Evolutionary conservation across 176 grass and related monocot species (phyloP).

Genomic region (Phoenix roebelenii): DNA sequence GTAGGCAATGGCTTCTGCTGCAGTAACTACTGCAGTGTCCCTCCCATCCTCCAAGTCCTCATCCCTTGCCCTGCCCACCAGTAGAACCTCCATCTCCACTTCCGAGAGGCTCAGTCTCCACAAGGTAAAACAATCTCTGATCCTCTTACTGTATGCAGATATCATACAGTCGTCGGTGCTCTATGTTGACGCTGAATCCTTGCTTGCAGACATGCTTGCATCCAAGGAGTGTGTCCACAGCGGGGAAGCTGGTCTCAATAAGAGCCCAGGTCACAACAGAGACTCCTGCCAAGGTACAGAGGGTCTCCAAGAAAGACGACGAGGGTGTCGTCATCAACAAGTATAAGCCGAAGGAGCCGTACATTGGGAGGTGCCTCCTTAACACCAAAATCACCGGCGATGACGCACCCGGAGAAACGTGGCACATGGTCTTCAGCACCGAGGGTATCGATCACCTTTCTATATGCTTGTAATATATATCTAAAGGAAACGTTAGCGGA

Average conservation of each 20-base stretch:
- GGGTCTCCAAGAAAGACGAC: slow-evolving; percentile 79
- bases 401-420: slow-evolving; percentile 89
- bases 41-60: slow-evolving; percentile 32
- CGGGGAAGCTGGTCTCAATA: slow-evolving; percentile 4
- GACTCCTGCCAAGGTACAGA: slow-evolving; percentile 40
- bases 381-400: slow-evolving; percentile 96
- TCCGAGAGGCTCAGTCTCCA: slow-evolving; percentile 10
- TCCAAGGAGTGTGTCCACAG: not conserved
- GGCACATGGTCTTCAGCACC: slow-evolving; percentile 96
- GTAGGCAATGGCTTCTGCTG: slow-evolving; percentile 38
- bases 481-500: too few relatives aligned
- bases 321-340: slow-evolving; percentile 64
- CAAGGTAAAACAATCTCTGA: not conserved
- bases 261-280: slow-evolving; percentile 53
- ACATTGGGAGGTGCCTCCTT: slow-evolving; percentile 70
- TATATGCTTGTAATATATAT: too few relatives aligned
- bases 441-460: slow-evolving; percentile 31
- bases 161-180: not conserved
- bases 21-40: slow-evolving; percentile 51
- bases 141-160: not conserved
- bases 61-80: not conserved
- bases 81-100: not conserved
- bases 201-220: slow-evolving; percentile 9
- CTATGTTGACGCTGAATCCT: not conserved
- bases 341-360: slow-evolving; percentile 78